These are phyloP conservation scores for Cercospora sojina DNA, from an alignment of 2,329 filamentous ascomycete genomes.

Conservation along the genomic window DNA sequence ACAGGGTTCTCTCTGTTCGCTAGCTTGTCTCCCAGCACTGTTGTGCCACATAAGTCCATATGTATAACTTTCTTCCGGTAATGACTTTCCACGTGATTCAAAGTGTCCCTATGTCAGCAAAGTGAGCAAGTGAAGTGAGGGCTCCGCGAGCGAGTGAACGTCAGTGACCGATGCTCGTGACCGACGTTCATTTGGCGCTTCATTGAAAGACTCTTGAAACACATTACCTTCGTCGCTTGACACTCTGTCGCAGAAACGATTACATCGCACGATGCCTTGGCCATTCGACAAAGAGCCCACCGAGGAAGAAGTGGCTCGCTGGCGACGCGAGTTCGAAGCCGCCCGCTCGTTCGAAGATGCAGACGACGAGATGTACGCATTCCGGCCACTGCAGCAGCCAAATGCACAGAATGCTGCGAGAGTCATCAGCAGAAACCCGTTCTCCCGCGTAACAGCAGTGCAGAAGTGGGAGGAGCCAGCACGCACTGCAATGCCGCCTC, in stretches of 20 bases:
- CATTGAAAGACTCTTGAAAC: background rate
- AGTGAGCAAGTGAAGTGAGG: background rate
- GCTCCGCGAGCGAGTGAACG: background rate
- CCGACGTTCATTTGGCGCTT: background rate
- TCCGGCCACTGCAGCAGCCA: background rate
- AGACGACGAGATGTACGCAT: slow-evolving; percentile 8
- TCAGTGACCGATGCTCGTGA: background rate
- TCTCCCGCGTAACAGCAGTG: background rate
- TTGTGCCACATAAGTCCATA: background rate
- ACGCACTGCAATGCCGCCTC: background rate
- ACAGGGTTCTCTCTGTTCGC: background rate
- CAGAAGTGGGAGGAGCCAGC: background rate
- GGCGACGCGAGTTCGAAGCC: slow-evolving; percentile 18
- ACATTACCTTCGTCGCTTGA: background rate
- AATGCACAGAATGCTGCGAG: background rate
- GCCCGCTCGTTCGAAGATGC: slow-evolving; percentile 17
- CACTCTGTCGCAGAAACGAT: background rate
- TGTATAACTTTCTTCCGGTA: background rate
- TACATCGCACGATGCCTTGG: background rate
- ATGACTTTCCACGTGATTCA: background rate
- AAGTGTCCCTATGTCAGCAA: too few species aligned
- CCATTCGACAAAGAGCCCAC: slow-evolving; percentile 2
- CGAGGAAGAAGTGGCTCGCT: slow-evolving; percentile 6
- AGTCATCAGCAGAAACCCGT: background rate
- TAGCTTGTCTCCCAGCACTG: background rate